Conservation (phyloP, 495 filamentous ascomycete genomes). For the Podospora pseudopauciseta region DNA sequence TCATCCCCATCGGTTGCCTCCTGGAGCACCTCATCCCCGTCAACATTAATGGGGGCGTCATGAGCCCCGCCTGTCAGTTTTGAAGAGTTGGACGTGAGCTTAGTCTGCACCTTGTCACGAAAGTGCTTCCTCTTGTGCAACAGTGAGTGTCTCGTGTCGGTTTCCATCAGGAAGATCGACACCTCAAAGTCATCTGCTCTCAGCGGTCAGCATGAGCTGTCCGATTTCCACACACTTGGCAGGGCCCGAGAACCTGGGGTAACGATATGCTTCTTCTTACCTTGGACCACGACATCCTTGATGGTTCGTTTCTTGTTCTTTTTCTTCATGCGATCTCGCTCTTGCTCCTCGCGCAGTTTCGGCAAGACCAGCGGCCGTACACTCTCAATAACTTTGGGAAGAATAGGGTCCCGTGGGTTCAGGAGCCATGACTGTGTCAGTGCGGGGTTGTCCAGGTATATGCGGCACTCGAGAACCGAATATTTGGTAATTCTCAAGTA, state of each 20-base stretch:
- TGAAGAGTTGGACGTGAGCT: slow-evolving; percentile 54
- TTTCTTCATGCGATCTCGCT: slow-evolving; percentile 53
- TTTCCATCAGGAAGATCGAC: slow-evolving; percentile 86
- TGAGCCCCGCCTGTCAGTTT: slow-evolving; percentile 54
- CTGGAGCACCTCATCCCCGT: slow-evolving; percentile 18
- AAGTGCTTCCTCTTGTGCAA: slow-evolving; percentile 79
- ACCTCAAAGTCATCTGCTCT: slow-evolving; percentile 87
- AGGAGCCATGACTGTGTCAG: slow-evolving; percentile 79
- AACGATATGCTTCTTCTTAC: slow-evolving; percentile 41
- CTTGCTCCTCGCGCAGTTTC: slow-evolving; percentile 85
- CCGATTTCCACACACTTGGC: background rate
- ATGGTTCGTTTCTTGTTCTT: slow-evolving; percentile 67
- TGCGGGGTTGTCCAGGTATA: slow-evolving; percentile 88
- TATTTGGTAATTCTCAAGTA: slow-evolving; percentile 82
- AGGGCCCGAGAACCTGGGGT: background rate
- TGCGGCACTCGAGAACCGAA: slow-evolving; percentile 89
- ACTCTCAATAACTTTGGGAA: slow-evolving; percentile 75
- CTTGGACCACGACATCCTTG: slow-evolving; percentile 82
- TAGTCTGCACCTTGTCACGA: slow-evolving; percentile 50
- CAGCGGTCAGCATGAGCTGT: slow-evolving; percentile 1
- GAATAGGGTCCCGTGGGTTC: slow-evolving; percentile 62
- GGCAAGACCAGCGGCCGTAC: slow-evolving; percentile 82
- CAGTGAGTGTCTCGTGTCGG: slow-evolving; percentile 80
- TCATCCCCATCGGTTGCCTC: slow-evolving; percentile 38
- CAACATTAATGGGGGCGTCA: slow-evolving; percentile 47